Percentiles rank a stretch among this genome's conserved stretches.
Evolutionary conservation across 495 filamentous ascomycete species (phyloP).

Genomic region (Daldinia concentrica): DNA sequence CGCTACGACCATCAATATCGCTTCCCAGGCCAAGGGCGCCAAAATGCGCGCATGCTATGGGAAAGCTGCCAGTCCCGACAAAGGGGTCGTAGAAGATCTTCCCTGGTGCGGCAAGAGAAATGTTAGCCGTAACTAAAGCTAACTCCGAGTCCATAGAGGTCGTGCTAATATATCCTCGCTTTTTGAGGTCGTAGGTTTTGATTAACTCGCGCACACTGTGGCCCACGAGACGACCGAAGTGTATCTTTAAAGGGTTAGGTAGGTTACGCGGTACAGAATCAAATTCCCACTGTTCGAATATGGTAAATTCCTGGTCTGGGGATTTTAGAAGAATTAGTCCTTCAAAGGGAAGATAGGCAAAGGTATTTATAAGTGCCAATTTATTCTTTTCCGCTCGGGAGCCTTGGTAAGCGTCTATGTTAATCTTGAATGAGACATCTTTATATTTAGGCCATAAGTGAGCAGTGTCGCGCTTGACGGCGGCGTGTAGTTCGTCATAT

Average conservation of each 20-base stretch:
- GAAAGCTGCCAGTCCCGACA: slow-evolving; percentile 91
- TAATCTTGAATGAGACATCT: slow-evolving; percentile 78
- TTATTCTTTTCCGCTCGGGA: slow-evolving; percentile 69
- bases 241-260: slow-evolving; percentile 67
- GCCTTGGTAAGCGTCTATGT: slow-evolving; percentile 78
- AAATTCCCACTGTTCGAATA: slow-evolving; percentile 80
- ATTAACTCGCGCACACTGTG: slow-evolving; percentile 71
- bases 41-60: slow-evolving; percentile 86
- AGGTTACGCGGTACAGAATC: slow-evolving; percentile 54
- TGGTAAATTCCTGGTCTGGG: slow-evolving; percentile 75
- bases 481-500: slow-evolving; percentile 73
- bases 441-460: slow-evolving; percentile 71
- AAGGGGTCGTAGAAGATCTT: slow-evolving; percentile 94
- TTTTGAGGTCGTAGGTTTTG: slow-evolving; percentile 86
- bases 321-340: slow-evolving; percentile 78
- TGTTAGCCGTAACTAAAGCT: slow-evolving; percentile 89
- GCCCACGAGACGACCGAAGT: slow-evolving; percentile 75
- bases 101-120: slow-evolving; percentile 81
- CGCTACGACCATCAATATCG: slow-evolving; percentile 91
- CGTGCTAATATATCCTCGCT: slow-evolving; percentile 89
- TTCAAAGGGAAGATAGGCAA: slow-evolving; percentile 77
- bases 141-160: slow-evolving; percentile 98
- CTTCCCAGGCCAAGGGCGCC: slow-evolving; percentile 81
- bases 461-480: slow-evolving; percentile 65
- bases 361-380: slow-evolving; percentile 77